A percentile compares a stretch with the other conserved stretches of the same genome.
Conservation (phyloP, 2,329 filamentous ascomycete genomes). For the Penicillium polonicum region DNA sequence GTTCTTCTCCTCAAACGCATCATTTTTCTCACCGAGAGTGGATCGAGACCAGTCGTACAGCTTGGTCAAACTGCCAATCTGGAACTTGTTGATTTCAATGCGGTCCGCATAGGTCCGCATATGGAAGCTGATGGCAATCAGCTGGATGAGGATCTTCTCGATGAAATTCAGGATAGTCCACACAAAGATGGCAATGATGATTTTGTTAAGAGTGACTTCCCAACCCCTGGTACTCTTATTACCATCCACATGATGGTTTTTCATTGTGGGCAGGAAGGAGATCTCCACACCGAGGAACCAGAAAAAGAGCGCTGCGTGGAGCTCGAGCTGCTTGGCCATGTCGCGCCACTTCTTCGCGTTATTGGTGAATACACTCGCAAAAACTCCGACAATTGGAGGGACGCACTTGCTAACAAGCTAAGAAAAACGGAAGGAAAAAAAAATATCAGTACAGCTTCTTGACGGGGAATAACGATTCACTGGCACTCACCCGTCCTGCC, state of each 20-base stretch:
- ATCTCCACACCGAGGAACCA: slow-evolving; percentile 87
- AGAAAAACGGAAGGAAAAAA: background rate
- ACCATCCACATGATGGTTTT: slow-evolving; percentile 60
- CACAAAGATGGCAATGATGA: slow-evolving; percentile 82
- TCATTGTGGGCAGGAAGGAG: slow-evolving; percentile 81
- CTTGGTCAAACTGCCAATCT: slow-evolving; percentile 68
- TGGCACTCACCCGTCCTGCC: slow-evolving; percentile 59
- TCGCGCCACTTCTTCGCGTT: slow-evolving; percentile 92
- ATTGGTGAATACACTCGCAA: slow-evolving; percentile 77
- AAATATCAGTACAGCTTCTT: background rate
- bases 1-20: slow-evolving; percentile 67
- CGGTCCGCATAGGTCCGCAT: slow-evolving; percentile 84
- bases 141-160: slow-evolving; percentile 91
- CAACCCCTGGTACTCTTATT: slow-evolving; percentile 58
- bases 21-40: slow-evolving; percentile 62
- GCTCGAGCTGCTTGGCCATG: slow-evolving; percentile 78
- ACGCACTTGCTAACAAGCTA: slow-evolving; percentile 64
- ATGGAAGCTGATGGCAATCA: slow-evolving; percentile 93
- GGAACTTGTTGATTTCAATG: slow-evolving; percentile 89
- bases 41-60: slow-evolving; percentile 64
- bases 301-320: slow-evolving; percentile 82
- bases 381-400: slow-evolving; percentile 59
- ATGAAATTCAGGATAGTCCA: slow-evolving; percentile 75
- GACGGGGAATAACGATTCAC: background rate
- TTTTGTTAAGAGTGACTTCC: slow-evolving; percentile 78